Base-by-base conservation (phyloP, 768 basidiomycete genomes). In the Suillus americanus region DNA sequence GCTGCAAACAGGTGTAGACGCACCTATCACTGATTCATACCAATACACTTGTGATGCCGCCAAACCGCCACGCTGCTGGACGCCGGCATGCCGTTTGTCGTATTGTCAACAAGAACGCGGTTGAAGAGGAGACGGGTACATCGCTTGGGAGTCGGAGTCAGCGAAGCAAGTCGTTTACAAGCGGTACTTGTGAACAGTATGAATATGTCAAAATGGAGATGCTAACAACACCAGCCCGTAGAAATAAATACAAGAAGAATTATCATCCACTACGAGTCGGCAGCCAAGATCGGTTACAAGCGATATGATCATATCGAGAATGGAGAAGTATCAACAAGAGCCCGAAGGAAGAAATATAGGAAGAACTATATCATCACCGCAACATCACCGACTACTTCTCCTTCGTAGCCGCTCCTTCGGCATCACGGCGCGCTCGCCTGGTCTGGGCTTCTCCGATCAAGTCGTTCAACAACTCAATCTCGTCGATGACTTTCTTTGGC, bases 401-500 rank as follows among this genome's bases (percentile, higher is more conserved):
- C 16, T 41, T 18, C 23, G 0, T 12, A 5, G 23, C 20, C 10
- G 38, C 38, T 9, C 1, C 25, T 20, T 18, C 38, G 28, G 30
- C 10, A 20, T 59, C 56, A 59, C 38, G 23, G 38, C 56, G 56
- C 8, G 57, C 38, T 41, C 38, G 38, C 40, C 38, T 59, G 25
- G n/a, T 28, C 18, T 59, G 57, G 5, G 66, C 74, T 38, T 74
- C 73, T 33, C 59, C 64, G 20, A 70, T 64, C 0, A 75, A 33
- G 62, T 75, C 74, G 33, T 64, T 66, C 40, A 76, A 62, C 28
- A 75, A 48, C 9, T 75, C 71, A 5, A 76, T 53, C 4, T 76
- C 74, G 16, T 75, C 74, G n/a, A 75, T 74, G 8, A 62, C 62
- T 50, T 53, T 73, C 51, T 65, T 75, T 0, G 75, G 73, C 3